These are phyloP conservation scores for Pulveroboletus sp. DNA, from an alignment of 768 basidiomycete species.

Conservation along the genomic window DNA sequence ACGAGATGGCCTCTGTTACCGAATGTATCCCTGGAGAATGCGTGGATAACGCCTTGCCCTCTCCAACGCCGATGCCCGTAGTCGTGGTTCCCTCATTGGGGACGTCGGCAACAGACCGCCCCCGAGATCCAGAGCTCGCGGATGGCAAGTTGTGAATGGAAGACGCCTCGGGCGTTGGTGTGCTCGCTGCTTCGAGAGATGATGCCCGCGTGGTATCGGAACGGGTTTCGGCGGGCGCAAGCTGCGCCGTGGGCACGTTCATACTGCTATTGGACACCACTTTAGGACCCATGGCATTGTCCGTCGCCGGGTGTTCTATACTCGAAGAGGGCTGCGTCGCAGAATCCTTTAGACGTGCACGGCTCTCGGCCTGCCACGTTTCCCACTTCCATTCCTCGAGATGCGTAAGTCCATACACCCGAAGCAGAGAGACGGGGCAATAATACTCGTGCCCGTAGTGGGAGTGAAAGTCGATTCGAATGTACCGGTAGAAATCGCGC, in stretches of 20 bases:
- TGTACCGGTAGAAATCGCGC: constrained; percentile 86
- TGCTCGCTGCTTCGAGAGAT: not conserved
- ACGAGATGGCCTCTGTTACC: constrained; percentile 24
- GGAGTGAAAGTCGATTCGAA: constrained; percentile 90
- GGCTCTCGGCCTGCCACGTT: constrained; percentile 72
- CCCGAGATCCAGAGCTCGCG: not conserved
- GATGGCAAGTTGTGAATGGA: not conserved
- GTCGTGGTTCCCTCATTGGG: not conserved
- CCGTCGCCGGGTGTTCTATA: constrained; percentile 20
- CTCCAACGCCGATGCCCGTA: not conserved
- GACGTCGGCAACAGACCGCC: not conserved
- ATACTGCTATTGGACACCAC: not conserved
- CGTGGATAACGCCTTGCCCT: not conserved
- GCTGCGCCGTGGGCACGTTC: constrained; percentile 6
- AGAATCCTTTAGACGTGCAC: constrained; percentile 40
- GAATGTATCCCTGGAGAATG: constrained; percentile 5
- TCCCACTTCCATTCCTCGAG: constrained; percentile 97
- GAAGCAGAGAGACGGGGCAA: constrained; percentile 89
- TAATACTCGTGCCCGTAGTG: constrained; percentile 96
- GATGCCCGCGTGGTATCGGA: not conserved
- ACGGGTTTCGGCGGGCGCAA: not conserved
- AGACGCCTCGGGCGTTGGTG: not conserved
- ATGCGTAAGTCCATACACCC: constrained; percentile 94
- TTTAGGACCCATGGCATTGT: not conserved
- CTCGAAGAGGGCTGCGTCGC: constrained; percentile 11